Conservation (phyloP, 2,329 filamentous ascomycete species). For the Macrophomina pseudophaseolina region DNA sequence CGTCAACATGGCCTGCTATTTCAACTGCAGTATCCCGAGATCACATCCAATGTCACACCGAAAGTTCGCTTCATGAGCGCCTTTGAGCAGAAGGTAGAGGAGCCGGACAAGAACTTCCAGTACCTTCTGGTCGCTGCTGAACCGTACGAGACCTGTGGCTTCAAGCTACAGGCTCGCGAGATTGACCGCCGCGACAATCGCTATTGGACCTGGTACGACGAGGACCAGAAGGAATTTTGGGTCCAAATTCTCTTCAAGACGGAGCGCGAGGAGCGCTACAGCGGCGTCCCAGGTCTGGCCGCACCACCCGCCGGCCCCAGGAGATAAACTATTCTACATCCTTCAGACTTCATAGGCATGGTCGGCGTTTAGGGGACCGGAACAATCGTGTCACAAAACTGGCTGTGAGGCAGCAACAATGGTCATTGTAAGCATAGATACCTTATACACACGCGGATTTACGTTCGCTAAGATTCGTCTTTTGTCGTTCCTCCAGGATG, state of each 20-base stretch:
- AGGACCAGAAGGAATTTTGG: constrained; percentile 96
- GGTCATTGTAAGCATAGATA: constrained; percentile 26
- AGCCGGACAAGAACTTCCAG: constrained; percentile 92
- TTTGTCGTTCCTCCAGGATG: not conserved
- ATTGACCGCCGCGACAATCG: constrained; percentile 86
- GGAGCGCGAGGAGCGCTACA: constrained; percentile 89
- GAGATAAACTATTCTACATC: not conserved
- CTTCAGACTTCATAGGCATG: constrained; percentile 14
- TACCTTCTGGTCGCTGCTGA: constrained; percentile 95
- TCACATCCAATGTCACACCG: constrained; percentile 74
- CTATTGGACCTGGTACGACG: constrained; percentile 95
- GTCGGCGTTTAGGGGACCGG: constrained; percentile 10
- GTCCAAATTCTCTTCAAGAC: constrained; percentile 98
- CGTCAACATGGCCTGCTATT: constrained; percentile 91
- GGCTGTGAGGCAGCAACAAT: constrained; percentile 13
- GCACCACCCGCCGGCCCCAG: constrained; percentile 51
- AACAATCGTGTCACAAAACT: not conserved
- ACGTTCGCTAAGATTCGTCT: constrained; percentile 9
- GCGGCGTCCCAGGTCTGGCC: constrained; percentile 65
- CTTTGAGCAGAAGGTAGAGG: constrained; percentile 93
- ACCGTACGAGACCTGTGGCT: constrained; percentile 96
- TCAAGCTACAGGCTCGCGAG: constrained; percentile 93
- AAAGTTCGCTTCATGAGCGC: constrained; percentile 97
- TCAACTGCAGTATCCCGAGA: constrained; percentile 94
- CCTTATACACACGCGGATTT: constrained; percentile 20